Evolutionary conservation across 1,284 basidiomycete genomes (phyloP), one percentile per base, ranked within the genome.

Genomic region (Melanopsichium pennsylvanicum): DNA sequence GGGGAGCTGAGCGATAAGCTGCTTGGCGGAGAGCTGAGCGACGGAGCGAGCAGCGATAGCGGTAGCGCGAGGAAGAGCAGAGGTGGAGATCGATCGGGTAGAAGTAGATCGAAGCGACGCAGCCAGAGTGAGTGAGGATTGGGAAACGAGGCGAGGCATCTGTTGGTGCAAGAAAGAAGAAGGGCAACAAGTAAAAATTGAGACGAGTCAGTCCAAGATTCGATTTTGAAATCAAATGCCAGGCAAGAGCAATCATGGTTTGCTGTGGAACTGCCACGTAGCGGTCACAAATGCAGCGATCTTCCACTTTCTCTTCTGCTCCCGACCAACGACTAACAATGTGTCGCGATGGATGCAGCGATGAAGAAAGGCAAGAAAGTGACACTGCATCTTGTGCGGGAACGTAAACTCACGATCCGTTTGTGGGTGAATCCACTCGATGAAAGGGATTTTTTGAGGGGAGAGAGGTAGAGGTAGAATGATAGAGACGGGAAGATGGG

Each of bases 121-220:
- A 58, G 70, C 66, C 54, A 67, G 39, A 32, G 60, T 70, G 37
- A n/a, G n/a, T n/a, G n/a, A n/a, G n/a, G 70, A 60, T 48, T 63
- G 45, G 12, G 70, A 66, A 29, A 70, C 57, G 47, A 73, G 70
- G 21, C 70, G 67, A 67, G 67, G 70, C 70, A 73, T 73, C 70
- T 72, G 39, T 19, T 16, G 21, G 2, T n/a, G 22, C 16, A 12
- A 8, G 16, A 43, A 31, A 23, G n/a, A 26, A 31, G 18, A 7
- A 19, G 33, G 40, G 7, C 4, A 16, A 37, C 33, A 36, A 26
- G 43, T 23, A 21, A 22, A 4, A 10, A 18, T 16, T 42, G 13
- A 29, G 8, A 5, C 34, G 8, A 32, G 12, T 37, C 34, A 36
- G 23, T 21, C 31, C 11, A n/a, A n/a, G n/a, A n/a, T n/a, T n/a